These are phyloP conservation scores for Trichoderma aggressivum DNA, from an alignment of 2,329 filamentous ascomycete genomes.

Conservation along the genomic window DNA sequence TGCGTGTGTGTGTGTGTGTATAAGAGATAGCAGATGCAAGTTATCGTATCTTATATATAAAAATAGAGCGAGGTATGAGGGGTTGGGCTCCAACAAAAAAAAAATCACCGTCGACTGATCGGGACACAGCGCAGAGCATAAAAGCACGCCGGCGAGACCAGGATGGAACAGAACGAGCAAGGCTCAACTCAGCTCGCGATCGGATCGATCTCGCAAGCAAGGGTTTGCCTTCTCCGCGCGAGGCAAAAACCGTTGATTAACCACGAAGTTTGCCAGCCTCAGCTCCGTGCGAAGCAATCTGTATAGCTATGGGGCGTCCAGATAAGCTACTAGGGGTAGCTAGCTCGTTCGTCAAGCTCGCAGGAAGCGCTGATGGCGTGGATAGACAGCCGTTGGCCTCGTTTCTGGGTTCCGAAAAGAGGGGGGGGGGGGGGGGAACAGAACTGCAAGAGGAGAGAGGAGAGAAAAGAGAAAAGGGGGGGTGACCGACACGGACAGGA, in stretches of 20 bases:
- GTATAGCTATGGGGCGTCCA: background rate
- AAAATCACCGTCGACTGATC: background rate
- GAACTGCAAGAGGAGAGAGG: background rate
- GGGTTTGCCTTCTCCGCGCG: background rate
- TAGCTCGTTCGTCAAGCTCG: background rate
- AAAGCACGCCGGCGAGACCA: background rate
- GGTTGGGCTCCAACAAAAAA: slow-evolving; percentile 6
- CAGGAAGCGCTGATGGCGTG: background rate
- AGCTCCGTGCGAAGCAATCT: background rate
- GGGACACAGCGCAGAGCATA: background rate
- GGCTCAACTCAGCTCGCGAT: background rate
- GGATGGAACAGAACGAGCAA: background rate
- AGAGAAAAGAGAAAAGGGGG: background rate
- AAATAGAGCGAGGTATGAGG: background rate
- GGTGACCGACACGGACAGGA: background rate
- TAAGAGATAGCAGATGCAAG: background rate
- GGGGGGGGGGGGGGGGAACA: background rate
- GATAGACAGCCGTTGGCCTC: background rate
- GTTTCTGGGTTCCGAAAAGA: background rate
- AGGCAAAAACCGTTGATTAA: background rate
- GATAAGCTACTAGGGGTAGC: background rate
- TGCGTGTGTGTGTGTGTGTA: background rate
- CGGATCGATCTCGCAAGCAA: background rate
- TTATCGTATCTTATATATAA: background rate
- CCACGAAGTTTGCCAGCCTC: background rate